Evolutionary conservation across 176 grass and related monocot species (phyloP), one percentile per base, ranked within the genome.

Genomic region (Microstegium vimineum): DNA sequence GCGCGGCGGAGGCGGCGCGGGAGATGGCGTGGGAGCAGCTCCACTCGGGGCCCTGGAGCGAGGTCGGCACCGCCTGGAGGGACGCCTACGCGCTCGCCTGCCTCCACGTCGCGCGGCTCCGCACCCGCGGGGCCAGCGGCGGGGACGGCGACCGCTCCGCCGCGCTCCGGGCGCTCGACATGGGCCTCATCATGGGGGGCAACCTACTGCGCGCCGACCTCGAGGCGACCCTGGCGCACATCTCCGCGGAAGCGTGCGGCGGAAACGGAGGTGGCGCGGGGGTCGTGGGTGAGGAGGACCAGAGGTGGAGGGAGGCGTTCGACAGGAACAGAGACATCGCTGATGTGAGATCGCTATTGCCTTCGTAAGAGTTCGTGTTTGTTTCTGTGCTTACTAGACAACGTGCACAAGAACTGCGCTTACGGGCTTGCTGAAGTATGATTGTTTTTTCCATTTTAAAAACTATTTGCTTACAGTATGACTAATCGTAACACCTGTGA

Each of bases 1-100:
- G 90, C 16, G 90, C 92, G 33, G 95, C 90, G 52, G 92, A 98
- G 92, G 95, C 88, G 51, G 90, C 95, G 63, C 86, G 90, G 35
- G 95, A 94, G 90, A 98, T 98, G 90, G 92, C 92, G 20, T 94
- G 95, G 95, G 95, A 94, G 90, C 95, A 98, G 78, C 92, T 98
- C 36, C 95, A 98, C 90, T 93, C 86, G 20, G 92, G 95, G 10
- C 95, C 92, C 5, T 94, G 95, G 90, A 77, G 75, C 84, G 86
- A 93, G 78, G 92, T 98, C 17, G 90, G 83, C 41, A 16, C 61
- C 38, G 75, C 88, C 0, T 98, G 95, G 95, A 47, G 92, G 85
- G 95, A 94, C 69, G 95, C 95, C 62, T 98, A 98, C 85, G 90
- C 90, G 52, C 91, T 97, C 85, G 81, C 94, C 42, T 97, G 94